A percentile compares a stretch with the other conserved stretches of the same genome.
Evolutionary conservation across 2,329 filamentous ascomycete genomes (phyloP).

Genomic region (Colletotrichum navitas): DNA sequence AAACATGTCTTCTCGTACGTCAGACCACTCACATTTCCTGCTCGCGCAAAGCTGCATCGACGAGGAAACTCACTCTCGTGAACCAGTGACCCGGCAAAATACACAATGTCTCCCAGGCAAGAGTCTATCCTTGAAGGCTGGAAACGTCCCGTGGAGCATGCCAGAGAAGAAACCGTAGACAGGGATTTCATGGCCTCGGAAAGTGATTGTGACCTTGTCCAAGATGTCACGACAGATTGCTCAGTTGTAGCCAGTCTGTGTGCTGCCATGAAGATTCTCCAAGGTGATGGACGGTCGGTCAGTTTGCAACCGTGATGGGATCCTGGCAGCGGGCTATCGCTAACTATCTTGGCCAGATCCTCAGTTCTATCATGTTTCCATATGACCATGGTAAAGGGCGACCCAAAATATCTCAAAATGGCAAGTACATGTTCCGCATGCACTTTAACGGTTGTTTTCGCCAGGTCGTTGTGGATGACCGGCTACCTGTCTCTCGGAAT

Average conservation of each 20-base stretch:
- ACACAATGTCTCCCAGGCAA: slow-evolving; percentile 82
- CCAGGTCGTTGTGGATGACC: slow-evolving; percentile 89
- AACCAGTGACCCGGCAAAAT: slow-evolving; percentile 74
- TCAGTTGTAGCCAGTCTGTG: slow-evolving; percentile 97
- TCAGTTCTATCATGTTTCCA: slow-evolving; percentile 81
- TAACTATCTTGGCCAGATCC: slow-evolving; percentile 62
- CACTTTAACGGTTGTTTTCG: slow-evolving; percentile 96
- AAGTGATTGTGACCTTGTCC: slow-evolving; percentile 83
- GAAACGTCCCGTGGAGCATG: slow-evolving; percentile 80
- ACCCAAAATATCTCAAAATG: slow-evolving; percentile 78
- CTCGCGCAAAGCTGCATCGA: slow-evolving; percentile 29
- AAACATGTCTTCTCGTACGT: slow-evolving; percentile 73
- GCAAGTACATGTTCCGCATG: slow-evolving; percentile 92
- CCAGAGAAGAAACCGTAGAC: slow-evolving; percentile 55
- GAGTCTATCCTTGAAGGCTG: slow-evolving; percentile 83
- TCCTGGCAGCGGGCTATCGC: not conserved
- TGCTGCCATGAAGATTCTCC: slow-evolving; percentile 78
- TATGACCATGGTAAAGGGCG: slow-evolving; percentile 70
- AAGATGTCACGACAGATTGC: slow-evolving; percentile 96
- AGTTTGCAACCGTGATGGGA: slow-evolving; percentile 42
- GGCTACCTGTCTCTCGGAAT: slow-evolving; percentile 82
- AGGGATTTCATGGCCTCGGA: slow-evolving; percentile 67
- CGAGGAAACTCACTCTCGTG: slow-evolving; percentile 32
- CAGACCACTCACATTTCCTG: not conserved
- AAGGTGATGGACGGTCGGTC: slow-evolving; percentile 78